Base-by-base conservation (phyloP, 331 rosid species). In the Quercus phellos region DNA sequence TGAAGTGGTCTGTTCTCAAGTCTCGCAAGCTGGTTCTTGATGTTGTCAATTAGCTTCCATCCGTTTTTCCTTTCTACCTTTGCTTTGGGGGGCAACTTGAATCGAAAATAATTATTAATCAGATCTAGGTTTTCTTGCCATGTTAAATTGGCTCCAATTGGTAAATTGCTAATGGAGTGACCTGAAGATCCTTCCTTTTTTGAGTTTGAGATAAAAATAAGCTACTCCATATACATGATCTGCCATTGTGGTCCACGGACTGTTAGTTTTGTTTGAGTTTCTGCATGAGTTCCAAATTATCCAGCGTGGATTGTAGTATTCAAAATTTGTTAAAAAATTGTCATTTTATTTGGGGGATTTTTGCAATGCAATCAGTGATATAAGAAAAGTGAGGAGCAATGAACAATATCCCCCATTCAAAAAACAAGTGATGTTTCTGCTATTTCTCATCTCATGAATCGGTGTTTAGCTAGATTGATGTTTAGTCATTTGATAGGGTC, bases 11-110 rank as follows among this genome's bases (percentile, higher is more conserved):
- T 0, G 84, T 87, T 85, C 82, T 90, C 9, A 94, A 94, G 92
- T 94, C 99, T 55, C 98, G 99, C 80, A 94, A 94, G 90, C 87
- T 94, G 87, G 97, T 94, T 84, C 89, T 94, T 34, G 99, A 94
- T 78, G 99, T 92, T 51, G 91, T 94, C 81, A 94, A 94, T 78
- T 94, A 92, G 90, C 79, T 77, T 69, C 78, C 35, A 38, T 61
- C 67, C 19, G 76, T 61, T 71, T 71, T 85, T 78, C 68, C n/a
- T 26, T 72, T 68, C 22, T 50, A n/a, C 75, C 83, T 83, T 74
- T 78, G 81, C 71, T 84, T 78, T 72, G 30, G 80, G 59, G 78
- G 83, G 81, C 51, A 46, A 75, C 77, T 51, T 51, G 58, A 56
- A 34, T 77, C 85, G 88, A 83, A 89, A 92, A 86, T 87, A 90